phyloP scores from a whole-genome alignment of 345 rosid species.

The Brassica incana region DNA sequence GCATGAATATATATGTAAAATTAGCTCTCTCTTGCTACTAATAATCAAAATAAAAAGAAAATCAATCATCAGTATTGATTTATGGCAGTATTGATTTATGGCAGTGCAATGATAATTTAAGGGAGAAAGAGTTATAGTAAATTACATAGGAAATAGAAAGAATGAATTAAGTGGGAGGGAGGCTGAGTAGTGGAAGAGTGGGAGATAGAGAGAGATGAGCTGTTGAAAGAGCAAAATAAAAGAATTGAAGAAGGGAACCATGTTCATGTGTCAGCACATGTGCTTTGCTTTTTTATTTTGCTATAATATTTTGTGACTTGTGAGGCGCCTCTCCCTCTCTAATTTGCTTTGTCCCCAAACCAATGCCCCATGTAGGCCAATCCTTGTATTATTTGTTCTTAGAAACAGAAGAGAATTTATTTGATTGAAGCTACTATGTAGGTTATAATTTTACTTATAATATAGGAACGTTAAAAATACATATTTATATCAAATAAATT shows the following conservation, averaged over 20 bases:
- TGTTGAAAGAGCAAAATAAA: conserved; percentile 33
- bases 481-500: background rate
- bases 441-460: background rate
- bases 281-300: conserved; percentile 28
- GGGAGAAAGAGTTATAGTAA: background rate
- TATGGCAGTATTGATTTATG: conserved; percentile 13
- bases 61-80: conserved; percentile 13
- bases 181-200: conserved; percentile 42
- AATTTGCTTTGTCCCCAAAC: conserved; percentile 41
- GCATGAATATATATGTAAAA: conserved; percentile 1
- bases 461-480: background rate
- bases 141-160: conserved; percentile 15
- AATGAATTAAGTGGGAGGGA: conserved; percentile 33
- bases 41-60: conserved; percentile 14
- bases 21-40: background rate
- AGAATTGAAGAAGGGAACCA: conserved; percentile 41
- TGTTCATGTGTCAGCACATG: conserved; percentile 45
- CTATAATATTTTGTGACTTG: conserved; percentile 22
- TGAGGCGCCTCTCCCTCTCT: conserved; percentile 27
- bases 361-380: conserved; percentile 42
- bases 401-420: background rate
- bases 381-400: conserved; percentile 18
- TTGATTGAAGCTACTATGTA: background rate
- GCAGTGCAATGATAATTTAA: conserved; percentile 6
- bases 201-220: conserved; percentile 38